phyloP scores from a whole-genome alignment of 2,329 filamentous ascomycete species.

The Epichloe uncinata region DNA sequence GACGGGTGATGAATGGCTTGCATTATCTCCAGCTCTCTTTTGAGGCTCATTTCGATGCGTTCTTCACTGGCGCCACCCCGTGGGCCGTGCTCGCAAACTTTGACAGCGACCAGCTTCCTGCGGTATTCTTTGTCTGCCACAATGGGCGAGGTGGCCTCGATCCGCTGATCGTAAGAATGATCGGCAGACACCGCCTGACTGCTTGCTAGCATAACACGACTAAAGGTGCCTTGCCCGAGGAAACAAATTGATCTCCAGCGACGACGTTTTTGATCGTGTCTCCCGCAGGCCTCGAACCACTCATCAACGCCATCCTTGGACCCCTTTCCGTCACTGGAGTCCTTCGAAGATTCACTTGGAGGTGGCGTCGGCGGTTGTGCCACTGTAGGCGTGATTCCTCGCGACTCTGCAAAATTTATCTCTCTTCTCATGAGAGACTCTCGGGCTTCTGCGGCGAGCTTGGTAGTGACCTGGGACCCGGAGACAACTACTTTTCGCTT shows the following conservation, averaged over 20 bases:
- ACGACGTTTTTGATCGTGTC: constrained; percentile 55
- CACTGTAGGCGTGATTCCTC: constrained; percentile 53
- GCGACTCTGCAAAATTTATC: constrained; percentile 62
- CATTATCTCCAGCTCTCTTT: constrained; percentile 90
- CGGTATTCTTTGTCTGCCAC: constrained; percentile 33
- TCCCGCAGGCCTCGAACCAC: constrained; percentile 56
- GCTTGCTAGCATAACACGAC: constrained; percentile 82
- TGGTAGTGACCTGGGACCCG: constrained; percentile 37
- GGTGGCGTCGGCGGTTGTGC: constrained; percentile 66
- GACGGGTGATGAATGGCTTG: constrained; percentile 79
- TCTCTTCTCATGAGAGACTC: constrained; percentile 55
- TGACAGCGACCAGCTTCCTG: constrained; percentile 83
- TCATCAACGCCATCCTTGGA: constrained; percentile 35
- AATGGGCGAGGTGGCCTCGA: constrained; percentile 20
- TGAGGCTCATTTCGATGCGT: constrained; percentile 82
- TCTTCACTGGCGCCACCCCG: constrained; percentile 88
- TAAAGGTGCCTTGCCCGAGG: constrained; percentile 90
- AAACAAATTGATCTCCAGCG: constrained; percentile 68
- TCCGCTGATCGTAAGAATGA: constrained; percentile 14
- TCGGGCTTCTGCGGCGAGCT: constrained; percentile 20
- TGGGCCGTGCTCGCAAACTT: constrained; percentile 89
- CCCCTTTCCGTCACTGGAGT: constrained; percentile 26
- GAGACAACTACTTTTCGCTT: constrained; percentile 65
- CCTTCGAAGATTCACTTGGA: constrained; percentile 55
- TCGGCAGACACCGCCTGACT: constrained; percentile 49